Base-by-base conservation (phyloP, 768 basidiomycete species). In the Termitomyces sp. region DNA sequence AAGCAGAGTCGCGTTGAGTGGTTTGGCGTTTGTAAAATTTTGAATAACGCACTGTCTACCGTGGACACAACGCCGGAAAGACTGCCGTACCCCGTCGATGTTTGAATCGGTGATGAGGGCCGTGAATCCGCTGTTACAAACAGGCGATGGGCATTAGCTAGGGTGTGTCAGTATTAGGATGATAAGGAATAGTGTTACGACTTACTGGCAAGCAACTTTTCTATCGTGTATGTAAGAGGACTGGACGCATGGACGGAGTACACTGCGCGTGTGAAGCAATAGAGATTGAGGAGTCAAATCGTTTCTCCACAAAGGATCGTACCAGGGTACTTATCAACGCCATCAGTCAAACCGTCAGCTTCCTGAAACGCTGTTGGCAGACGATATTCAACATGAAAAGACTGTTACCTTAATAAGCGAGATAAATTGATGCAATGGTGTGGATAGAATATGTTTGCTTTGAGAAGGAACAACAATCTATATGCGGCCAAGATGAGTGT, bases 161-260 rank as follows among this genome's bases (percentile, higher is more conserved):
- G 12, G 20, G 36, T 8, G 39, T 33, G 45, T 62, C 51, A 57
- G 61, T 55, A 30, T 56, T 47, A 41, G 16, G n/a, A 58, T 24
- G 20, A 49, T 27, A 27, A 13, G 24, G 30, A 46, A 50, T 13
- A 31, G 30, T 9, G 45, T 13, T 55, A 33, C 47, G 41, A 78
- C 88, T 62, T 66, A 93, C 91, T 93, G 2, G 91, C 90, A 24
- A 93, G 80, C 9, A 93, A 76, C 68, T 93, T 93, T 71, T 92
- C 82, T 56, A 91, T 85, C 0, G 89, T 85, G 69, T 86, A 90
- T 13, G 79, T 77, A 4, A 93, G 76, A 7, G 83, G 78, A 65
- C 78, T 88, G 46, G 78, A 81, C 0, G 87, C 82, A 33, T 81
- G 76, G 22, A 92, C 87, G 52, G 88, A 89, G 69, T 91, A 93